Evolutionary conservation across 1,139 yeast genomes (phyloP).

Genomic region (Torulaspora pretoriensis): DNA sequence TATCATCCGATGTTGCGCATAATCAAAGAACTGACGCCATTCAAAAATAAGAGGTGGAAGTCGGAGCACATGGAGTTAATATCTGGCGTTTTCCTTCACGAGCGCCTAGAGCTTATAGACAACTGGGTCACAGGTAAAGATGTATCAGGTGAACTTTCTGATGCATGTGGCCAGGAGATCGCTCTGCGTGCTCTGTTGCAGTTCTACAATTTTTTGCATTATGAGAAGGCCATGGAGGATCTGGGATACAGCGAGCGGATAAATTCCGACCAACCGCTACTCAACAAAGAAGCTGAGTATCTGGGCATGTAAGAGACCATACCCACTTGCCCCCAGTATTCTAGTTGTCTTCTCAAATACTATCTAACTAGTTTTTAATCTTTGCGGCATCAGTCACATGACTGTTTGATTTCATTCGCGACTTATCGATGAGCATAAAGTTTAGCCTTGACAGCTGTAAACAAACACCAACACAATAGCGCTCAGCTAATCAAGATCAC

Average conservation of each 20-base stretch:
- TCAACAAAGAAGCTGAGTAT: conserved; percentile 23
- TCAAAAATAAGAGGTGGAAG: conserved; percentile 93
- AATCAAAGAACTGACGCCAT: conserved; percentile 78
- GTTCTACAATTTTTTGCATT: conserved; percentile 65
- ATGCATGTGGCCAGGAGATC: conserved; percentile 81
- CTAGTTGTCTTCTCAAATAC: no score
- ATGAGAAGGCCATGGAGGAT: conserved; percentile 48
- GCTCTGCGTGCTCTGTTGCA: conserved; percentile 78
- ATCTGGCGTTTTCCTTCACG: conserved; percentile 76
- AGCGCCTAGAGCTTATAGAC: conserved; percentile 68
- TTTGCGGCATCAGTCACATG: neutral
- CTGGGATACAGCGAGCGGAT: conserved; percentile 50
- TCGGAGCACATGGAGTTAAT: conserved; percentile 89
- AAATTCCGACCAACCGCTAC: conserved; percentile 26
- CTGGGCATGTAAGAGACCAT: conserved; percentile 10
- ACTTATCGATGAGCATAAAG: conserved; percentile 1
- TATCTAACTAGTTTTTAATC: neutral
- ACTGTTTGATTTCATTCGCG: neutral
- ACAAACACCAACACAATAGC: neutral
- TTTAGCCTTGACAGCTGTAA: conserved; percentile 2
- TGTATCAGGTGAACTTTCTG: conserved; percentile 67
- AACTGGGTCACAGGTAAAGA: conserved; percentile 89
- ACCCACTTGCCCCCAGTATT: no score
- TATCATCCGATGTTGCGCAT: conserved; percentile 68
- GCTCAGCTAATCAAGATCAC: neutral